Evolutionary conservation across 1,139 yeast species (phyloP), one percentile per base, ranked within the genome.

Genomic region (Lizanozyma gosingica): DNA sequence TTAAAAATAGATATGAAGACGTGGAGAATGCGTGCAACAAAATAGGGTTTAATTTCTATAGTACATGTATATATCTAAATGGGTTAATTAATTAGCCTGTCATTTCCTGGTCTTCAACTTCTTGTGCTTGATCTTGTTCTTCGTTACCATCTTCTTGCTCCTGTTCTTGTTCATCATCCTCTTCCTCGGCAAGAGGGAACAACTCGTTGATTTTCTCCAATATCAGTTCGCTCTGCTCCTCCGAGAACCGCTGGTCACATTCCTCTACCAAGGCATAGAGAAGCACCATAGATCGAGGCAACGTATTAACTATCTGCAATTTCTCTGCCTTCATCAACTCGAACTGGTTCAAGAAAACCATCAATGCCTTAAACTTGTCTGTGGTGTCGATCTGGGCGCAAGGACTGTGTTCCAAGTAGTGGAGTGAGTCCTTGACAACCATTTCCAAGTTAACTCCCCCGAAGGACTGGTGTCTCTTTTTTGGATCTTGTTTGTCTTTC

Each of bases 211-310:
- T 68, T 43, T 76, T 67, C 2, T 58, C 70, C 15, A 84, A 47
- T 2, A 87, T 72, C 2, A 63, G 62, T 39, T 76, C 74, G 42
- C 83, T 71, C 43, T 78, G 72, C 1, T 76, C 83, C 43, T 81
- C 84, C 16, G 67, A 62, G 52, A 87, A 82, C 48, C 97, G 68
- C 48, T 76, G 80, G 50, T 90, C 97, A 58, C 96, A 90, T 57
- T 92, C 97, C 54, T 92, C 98, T 3, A 92, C 80, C 35, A 90
- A 66, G 0, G 92, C 71, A 57, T 79, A 87, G 42, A 92, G 68
- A 35, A 78, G 82, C 3, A 88, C 96, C 69, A 86, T 63, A 2
- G 88, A 77, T 38, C 82, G 66, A 1, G 97, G 97, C 35, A 88
- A 71, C 3, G 79, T 67, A 59, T 92, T 90, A 43, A 88, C 73